Conservation (phyloP, 306 rosid species). For the Casuarina glauca region DNA sequence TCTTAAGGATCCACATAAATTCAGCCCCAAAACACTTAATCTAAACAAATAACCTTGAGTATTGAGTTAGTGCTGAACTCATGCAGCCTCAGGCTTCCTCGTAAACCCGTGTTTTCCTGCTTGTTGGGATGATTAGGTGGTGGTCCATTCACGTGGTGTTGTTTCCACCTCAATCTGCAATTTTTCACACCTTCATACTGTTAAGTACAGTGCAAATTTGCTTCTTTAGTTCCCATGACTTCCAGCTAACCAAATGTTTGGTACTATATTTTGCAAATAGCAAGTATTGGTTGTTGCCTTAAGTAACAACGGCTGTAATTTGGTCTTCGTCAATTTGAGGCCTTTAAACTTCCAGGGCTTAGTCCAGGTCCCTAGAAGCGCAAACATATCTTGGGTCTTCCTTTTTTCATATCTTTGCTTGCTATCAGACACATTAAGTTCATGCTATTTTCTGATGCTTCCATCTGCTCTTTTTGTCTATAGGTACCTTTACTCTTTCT, state of each 20-base stretch:
- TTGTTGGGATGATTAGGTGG: background rate
- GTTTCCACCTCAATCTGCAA: background rate
- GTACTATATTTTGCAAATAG: background rate
- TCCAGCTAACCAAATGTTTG: background rate
- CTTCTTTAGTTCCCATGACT: background rate
- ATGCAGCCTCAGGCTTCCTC: background rate
- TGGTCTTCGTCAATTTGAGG: background rate
- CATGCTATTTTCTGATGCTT: constrained; percentile 18
- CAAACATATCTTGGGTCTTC: background rate
- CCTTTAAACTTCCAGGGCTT: background rate
- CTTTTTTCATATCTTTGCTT: no score
- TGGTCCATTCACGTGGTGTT: background rate
- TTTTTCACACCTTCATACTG: background rate
- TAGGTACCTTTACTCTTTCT: constrained; percentile 92
- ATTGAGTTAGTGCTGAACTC: background rate
- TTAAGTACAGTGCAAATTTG: background rate
- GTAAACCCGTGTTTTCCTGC: background rate
- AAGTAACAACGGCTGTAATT: background rate
- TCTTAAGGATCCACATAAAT: background rate
- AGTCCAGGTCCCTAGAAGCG: background rate
- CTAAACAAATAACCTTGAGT: background rate
- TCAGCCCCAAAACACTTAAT: no score
- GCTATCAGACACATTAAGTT: constrained; percentile 2
- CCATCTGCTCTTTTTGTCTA: constrained; percentile 17
- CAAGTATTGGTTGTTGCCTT: background rate